These are phyloP conservation scores for Hibiscus mutabilis DNA, from an alignment of 345 rosid species.

Conservation along the genomic window DNA sequence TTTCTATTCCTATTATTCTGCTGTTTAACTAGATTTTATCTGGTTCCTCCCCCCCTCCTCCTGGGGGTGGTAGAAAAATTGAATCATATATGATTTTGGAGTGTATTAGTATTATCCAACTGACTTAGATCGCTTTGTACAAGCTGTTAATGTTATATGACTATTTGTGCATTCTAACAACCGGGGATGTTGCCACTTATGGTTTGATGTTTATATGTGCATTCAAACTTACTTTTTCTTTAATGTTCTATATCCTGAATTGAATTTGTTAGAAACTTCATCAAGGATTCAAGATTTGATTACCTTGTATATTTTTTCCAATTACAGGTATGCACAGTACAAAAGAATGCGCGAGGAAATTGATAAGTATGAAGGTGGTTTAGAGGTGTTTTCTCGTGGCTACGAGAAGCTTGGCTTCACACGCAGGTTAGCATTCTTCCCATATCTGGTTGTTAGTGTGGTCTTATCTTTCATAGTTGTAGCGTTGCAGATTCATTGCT, in stretches of 20 bases:
- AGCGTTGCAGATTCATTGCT: neutral
- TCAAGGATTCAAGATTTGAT: neutral
- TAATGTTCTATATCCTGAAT: conserved; percentile 7
- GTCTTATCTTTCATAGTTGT: neutral
- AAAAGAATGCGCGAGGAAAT: conserved; percentile 60
- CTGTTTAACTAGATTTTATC: neutral
- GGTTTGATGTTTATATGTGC: neutral
- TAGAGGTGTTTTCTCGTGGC: conserved; percentile 90
- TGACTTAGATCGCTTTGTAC: neutral
- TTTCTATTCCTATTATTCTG: neutral
- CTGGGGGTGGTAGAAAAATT: neutral
- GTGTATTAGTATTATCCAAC: neutral
- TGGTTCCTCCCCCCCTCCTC: neutral
- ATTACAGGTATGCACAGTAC: conserved; percentile 59
- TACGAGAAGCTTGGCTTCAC: conserved; percentile 85
- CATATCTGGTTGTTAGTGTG: neutral
- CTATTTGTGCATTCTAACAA: neutral
- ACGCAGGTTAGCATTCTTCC: conserved; percentile 45
- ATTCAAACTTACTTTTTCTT: neutral
- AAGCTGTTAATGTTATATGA: neutral
- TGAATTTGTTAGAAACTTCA: neutral
- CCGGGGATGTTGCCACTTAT: neutral
- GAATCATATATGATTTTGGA: neutral
- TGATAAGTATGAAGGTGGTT: conserved; percentile 77
- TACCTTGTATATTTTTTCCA: neutral